Percentiles rank a stretch among this genome's conserved stretches.
phyloP scores from a whole-genome alignment of 2,329 filamentous ascomycete genomes.

The Byssochlamys sp. region DNA sequence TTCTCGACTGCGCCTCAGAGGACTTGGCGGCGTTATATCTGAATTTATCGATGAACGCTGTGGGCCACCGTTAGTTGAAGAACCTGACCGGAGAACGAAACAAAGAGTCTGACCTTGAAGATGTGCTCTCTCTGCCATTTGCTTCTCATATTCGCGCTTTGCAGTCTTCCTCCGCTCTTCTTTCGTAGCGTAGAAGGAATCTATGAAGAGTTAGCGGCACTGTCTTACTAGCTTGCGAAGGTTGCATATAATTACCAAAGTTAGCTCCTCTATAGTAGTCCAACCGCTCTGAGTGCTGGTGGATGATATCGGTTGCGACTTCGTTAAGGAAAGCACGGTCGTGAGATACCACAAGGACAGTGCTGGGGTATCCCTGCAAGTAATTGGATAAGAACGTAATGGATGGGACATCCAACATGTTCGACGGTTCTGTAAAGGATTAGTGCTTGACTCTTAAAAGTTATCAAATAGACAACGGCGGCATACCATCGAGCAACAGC shows the following conservation, averaged over 20 bases:
- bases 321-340: conserved; percentile 98
- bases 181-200: conserved; percentile 92
- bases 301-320: conserved; percentile 96
- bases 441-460: conserved; percentile 8
- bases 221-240: not conserved
- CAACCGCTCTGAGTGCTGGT: conserved; percentile 91
- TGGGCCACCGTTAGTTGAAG: conserved; percentile 4
- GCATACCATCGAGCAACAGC: conserved; percentile 66
- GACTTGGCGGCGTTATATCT: conserved; percentile 98
- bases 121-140: conserved; percentile 88
- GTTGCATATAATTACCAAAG: conserved; percentile 47
- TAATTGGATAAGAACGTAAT: conserved; percentile 97
- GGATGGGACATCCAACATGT: conserved; percentile 99
- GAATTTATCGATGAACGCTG: conserved; percentile 97
- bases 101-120: conserved; percentile 50
- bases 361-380: conserved; percentile 86
- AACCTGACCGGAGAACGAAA: not conserved
- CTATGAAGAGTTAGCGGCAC: conserved; percentile 29
- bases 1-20: conserved; percentile 92
- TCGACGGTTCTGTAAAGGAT: conserved; percentile 66
- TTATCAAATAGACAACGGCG: conserved; percentile 5
- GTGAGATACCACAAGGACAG: conserved; percentile 92
- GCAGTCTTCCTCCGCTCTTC: conserved; percentile 95
- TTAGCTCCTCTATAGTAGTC: conserved; percentile 98
- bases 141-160: conserved; percentile 95